These are phyloP conservation scores for Hyphopichia homilentoma DNA, from an alignment of 805 yeast genomes.

Conservation along the genomic window DNA sequence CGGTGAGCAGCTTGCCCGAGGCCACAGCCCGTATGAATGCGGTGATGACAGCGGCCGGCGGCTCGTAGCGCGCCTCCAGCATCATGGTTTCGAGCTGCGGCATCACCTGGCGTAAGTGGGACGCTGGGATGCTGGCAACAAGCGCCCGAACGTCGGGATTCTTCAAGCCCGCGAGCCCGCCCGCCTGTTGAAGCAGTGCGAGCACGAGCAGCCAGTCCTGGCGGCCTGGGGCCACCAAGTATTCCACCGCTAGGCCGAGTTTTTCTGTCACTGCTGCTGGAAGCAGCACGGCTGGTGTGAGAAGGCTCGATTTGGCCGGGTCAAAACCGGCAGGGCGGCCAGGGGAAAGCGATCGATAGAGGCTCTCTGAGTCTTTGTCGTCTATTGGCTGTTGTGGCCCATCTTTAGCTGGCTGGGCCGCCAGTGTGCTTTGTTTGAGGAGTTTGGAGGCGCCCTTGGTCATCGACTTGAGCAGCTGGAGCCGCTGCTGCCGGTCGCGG, in stretches of 20 bases:
- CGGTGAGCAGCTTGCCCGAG: slow-evolving; percentile 8
- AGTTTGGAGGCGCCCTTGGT: background rate
- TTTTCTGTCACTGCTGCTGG: slow-evolving; percentile 35
- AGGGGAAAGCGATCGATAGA: background rate
- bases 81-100: slow-evolving; percentile 36
- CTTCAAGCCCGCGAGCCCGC: slow-evolving; percentile 33
- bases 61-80: slow-evolving; percentile 24
- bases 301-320: slow-evolving; percentile 8
- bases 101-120: slow-evolving; percentile 29
- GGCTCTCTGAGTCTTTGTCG: background rate
- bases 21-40: slow-evolving; percentile 35
- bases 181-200: slow-evolving; percentile 27
- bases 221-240: slow-evolving; percentile 32
- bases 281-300: slow-evolving; percentile 21
- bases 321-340: slow-evolving; percentile 2
- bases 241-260: slow-evolving; percentile 38
- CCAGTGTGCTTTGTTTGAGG: background rate
- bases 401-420: background rate
- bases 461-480: too few species aligned
- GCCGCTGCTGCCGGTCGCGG: too few species aligned
- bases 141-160: slow-evolving; percentile 32
- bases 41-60: slow-evolving; percentile 31
- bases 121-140: slow-evolving; percentile 39
- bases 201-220: slow-evolving; percentile 50
- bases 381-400: too few species aligned